Percentiles rank a stretch among this genome's conserved stretches.
phyloP scores from a whole-genome alignment of 129 eudicot species.

The Lonicera japonica region DNA sequence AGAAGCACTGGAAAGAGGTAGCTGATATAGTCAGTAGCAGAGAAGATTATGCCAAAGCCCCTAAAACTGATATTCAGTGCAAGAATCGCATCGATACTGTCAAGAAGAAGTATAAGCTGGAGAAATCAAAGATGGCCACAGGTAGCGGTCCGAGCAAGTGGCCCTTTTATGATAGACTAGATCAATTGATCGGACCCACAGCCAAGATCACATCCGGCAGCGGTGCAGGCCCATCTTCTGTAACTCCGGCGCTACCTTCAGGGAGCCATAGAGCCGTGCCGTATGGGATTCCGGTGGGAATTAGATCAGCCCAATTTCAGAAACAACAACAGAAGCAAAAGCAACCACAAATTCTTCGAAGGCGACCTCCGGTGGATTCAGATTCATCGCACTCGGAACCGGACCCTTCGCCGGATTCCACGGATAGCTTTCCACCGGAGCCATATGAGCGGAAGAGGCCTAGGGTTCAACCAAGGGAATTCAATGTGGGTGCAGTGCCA shows the following conservation, averaged over 20 bases:
- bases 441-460: slow-evolving; percentile 44
- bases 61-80: slow-evolving; percentile 86
- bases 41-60: slow-evolving; percentile 46
- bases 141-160: slow-evolving; percentile 64
- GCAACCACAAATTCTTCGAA: slow-evolving; percentile 25
- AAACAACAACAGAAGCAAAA: slow-evolving; percentile 22
- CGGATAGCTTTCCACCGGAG: slow-evolving; percentile 50
- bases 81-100: slow-evolving; percentile 84
- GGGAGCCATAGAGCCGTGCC: slow-evolving; percentile 26
- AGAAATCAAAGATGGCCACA: slow-evolving; percentile 60
- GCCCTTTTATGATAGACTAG: slow-evolving; percentile 64
- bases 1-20: slow-evolving; percentile 86
- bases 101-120: slow-evolving; percentile 77
- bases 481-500: slow-evolving; percentile 2
- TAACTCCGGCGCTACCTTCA: slow-evolving; percentile 6
- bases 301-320: slow-evolving; percentile 36
- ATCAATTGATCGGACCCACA: slow-evolving; percentile 56
- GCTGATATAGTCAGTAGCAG: slow-evolving; percentile 75
- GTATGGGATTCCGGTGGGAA: slow-evolving; percentile 71
- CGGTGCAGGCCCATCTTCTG: slow-evolving; percentile 13
- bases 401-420: slow-evolving; percentile 56
- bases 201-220: slow-evolving; percentile 26
- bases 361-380: slow-evolving; percentile 35
- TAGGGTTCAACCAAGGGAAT: slow-evolving; percentile 13
- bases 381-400: slow-evolving; percentile 61